These are phyloP conservation scores for Ceratocystis harringtonii DNA, from an alignment of 2,329 filamentous ascomycete species.

Conservation along the genomic window DNA sequence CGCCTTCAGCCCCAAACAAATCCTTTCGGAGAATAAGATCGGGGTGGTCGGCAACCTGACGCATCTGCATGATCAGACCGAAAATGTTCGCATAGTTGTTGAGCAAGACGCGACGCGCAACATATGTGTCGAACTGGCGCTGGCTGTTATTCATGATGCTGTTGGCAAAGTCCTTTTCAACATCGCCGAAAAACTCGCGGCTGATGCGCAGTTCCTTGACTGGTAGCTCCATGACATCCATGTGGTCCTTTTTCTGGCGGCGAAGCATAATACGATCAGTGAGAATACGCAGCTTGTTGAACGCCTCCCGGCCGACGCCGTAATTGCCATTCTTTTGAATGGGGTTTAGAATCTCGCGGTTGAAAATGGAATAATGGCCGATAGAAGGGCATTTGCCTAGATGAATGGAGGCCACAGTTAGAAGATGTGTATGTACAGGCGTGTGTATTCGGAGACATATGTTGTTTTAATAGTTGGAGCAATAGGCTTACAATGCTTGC, in stretches of 20 bases:
- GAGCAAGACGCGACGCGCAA: conserved; percentile 80
- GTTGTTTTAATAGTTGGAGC: conserved; percentile 25
- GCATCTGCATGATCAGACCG: conserved; percentile 97
- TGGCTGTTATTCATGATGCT: conserved; percentile 90
- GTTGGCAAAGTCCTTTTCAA: conserved; percentile 85
- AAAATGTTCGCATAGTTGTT: conserved; percentile 99
- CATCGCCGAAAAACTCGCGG: conserved; percentile 91
- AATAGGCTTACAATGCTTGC: conserved; percentile 40
- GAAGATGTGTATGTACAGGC: not conserved
- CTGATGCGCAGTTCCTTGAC: conserved; percentile 87
- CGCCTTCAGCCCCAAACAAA: conserved; percentile 70
- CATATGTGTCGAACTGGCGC: conserved; percentile 88
- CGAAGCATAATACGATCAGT: conserved; percentile 92
- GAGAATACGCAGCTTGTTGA: conserved; percentile 71
- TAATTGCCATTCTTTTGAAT: conserved; percentile 47
- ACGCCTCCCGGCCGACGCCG: conserved; percentile 51
- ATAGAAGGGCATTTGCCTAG: conserved; percentile 26
- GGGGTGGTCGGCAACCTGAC: conserved; percentile 91
- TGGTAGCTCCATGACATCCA: conserved; percentile 86
- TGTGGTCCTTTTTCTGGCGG: conserved; percentile 85
- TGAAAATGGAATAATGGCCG: conserved; percentile 52
- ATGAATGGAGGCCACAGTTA: not conserved
- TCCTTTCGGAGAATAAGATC: conserved; percentile 73
- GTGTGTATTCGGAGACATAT: too few relatives aligned
- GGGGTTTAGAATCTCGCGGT: conserved; percentile 86